Conservation (phyloP, 2,329 filamentous ascomycete genomes). For the Pseudogymnoascus sp. region DNA sequence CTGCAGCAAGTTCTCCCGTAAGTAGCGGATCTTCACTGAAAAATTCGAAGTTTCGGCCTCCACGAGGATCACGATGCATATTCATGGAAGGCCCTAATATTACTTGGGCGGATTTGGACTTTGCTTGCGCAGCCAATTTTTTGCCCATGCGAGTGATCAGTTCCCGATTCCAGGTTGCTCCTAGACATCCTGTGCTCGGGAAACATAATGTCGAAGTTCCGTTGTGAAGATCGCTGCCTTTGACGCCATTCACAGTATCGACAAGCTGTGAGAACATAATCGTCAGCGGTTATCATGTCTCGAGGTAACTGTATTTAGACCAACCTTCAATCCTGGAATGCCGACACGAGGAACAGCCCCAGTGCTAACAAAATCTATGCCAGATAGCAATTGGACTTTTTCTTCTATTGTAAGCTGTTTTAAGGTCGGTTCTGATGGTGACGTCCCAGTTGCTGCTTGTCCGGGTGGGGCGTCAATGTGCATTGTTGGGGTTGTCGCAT, state of each 20-base stretch:
- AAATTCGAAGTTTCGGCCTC: conserved; percentile 25
- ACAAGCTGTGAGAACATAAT: not conserved
- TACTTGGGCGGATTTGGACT: conserved; percentile 19
- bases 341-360: conserved; percentile 21
- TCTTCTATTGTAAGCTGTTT: conserved; percentile 25
- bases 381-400: conserved; percentile 25
- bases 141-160: conserved; percentile 22
- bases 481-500: not conserved
- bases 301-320: not conserved
- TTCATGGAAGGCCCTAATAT: conserved; percentile 16
- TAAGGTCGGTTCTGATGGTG: conserved; percentile 10
- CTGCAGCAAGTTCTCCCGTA: conserved; percentile 25
- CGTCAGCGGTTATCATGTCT: not conserved
- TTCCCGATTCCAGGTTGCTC: conserved; percentile 23
- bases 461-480: not conserved
- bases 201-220: conserved; percentile 10
- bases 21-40: conserved; percentile 26
- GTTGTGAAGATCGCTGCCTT: conserved; percentile 10
- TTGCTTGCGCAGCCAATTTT: conserved; percentile 23
- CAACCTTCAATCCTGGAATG: conserved; percentile 25
- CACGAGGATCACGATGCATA: conserved; percentile 19
- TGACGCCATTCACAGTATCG: conserved; percentile 14
- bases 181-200: conserved; percentile 13
- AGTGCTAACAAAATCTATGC: conserved; percentile 23
- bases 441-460: not conserved